phyloP scores from a whole-genome alignment of 345 rosid species.

The Salix suchowensis region DNA sequence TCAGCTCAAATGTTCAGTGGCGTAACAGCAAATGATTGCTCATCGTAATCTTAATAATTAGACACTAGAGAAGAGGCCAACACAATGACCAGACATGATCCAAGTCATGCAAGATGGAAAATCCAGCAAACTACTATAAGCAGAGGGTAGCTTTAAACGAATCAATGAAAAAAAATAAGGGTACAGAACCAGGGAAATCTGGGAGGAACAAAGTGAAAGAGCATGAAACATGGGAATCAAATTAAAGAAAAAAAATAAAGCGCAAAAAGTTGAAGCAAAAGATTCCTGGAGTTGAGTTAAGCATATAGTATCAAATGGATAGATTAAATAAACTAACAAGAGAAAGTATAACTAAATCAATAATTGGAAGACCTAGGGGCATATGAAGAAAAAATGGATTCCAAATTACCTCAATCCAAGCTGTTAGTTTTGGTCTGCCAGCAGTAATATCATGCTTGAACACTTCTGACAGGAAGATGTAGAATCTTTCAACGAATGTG shows the following conservation, averaged over 20 bases:
- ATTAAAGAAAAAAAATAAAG: not conserved
- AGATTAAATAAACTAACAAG: not conserved
- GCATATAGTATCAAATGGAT: not conserved
- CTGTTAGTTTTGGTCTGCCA: conserved; percentile 67
- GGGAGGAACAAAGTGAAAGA: not conserved
- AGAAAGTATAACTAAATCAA: not conserved
- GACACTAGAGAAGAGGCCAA: too few relatives aligned
- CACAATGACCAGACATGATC: too few relatives aligned
- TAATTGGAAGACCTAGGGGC: not conserved
- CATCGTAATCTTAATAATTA: too few relatives aligned
- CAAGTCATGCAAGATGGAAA: too few relatives aligned
- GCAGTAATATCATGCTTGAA: conserved; percentile 52
- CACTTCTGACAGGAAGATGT: conserved; percentile 41
- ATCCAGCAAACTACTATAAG: too few relatives aligned
- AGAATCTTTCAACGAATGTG: conserved; percentile 64
- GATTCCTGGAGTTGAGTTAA: not conserved
- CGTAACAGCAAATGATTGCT: too few relatives aligned
- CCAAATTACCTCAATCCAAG: conserved; percentile 60
- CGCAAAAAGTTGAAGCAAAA: not conserved
- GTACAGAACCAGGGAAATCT: not conserved
- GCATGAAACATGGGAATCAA: not conserved
- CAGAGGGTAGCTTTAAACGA: too few relatives aligned
- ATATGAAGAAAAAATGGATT: not conserved
- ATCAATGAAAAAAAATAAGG: not conserved
- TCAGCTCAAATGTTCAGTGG: too few relatives aligned